These are phyloP conservation scores for Olyra latifolia DNA, from an alignment of 176 grass and related monocot genomes.

Conservation along the genomic window DNA sequence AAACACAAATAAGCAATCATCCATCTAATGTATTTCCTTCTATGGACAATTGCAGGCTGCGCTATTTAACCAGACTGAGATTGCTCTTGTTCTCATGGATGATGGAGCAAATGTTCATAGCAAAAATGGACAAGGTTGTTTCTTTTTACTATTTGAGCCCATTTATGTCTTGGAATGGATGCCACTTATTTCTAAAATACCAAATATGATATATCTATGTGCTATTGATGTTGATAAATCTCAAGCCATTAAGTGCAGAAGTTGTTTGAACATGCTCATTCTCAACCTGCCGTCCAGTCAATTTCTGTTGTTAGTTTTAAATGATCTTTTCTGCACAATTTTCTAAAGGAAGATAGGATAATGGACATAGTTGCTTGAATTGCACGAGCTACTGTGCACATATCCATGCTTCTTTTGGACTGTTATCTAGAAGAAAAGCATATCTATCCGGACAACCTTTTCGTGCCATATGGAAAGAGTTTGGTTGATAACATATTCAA, in stretches of 20 bases:
- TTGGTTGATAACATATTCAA: slow-evolving; percentile 3
- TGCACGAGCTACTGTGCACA: background rate
- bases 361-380: background rate
- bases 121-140: slow-evolving; percentile 92
- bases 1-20: background rate
- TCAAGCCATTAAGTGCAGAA: background rate
- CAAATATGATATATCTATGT: slow-evolving; percentile 13
- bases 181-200: slow-evolving; percentile 17
- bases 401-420: background rate
- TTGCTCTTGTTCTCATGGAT: slow-evolving; percentile 91
- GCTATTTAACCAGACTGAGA: slow-evolving; percentile 98
- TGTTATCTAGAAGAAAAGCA: background rate
- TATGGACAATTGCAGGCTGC: slow-evolving; percentile 68
- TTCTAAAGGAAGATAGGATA: background rate
- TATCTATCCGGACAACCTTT: background rate
- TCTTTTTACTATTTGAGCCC: background rate
- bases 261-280: background rate
- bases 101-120: slow-evolving; percentile 78
- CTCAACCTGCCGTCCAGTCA: background rate
- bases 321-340: background rate
- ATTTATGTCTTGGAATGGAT: slow-evolving; percentile 10
- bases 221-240: background rate
- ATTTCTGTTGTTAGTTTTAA: slow-evolving; percentile 1
- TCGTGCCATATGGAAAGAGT: background rate
- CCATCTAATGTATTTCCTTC: slow-evolving; percentile 16